These are phyloP conservation scores for Skeletonema tropicum DNA, from an alignment of 108 stramenopile species.

Conservation along the genomic window DNA sequence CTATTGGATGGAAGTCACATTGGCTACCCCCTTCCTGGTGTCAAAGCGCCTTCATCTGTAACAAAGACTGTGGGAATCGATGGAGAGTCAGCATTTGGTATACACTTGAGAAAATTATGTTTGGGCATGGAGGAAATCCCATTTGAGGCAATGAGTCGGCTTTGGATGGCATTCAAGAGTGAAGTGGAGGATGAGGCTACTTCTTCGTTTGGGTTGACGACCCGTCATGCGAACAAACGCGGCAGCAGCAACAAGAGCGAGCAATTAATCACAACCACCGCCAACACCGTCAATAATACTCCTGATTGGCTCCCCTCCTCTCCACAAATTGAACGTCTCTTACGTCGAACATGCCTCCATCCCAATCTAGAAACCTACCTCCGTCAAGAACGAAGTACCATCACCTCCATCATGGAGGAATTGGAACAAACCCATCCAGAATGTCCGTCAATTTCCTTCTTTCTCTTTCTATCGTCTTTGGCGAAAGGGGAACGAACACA, in stretches of 20 bases:
- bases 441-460: slow-evolving; percentile 81
- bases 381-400: slow-evolving; percentile 9
- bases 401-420: slow-evolving; percentile 4
- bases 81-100: slow-evolving; percentile 65
- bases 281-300: not conserved
- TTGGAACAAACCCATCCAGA: slow-evolving; percentile 68
- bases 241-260: not conserved
- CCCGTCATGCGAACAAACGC: not conserved
- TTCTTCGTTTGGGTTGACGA: not conserved
- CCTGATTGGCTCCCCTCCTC: slow-evolving; percentile 37
- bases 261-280: not conserved
- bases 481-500: slow-evolving; percentile 72
- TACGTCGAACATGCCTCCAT: slow-evolving; percentile 30
- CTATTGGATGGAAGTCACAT: slow-evolving; percentile 23
- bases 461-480: slow-evolving; percentile 81
- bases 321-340: slow-evolving; percentile 40
- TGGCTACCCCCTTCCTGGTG: not conserved
- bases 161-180: slow-evolving; percentile 59
- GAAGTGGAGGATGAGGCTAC: slow-evolving; percentile 30
- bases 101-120: slow-evolving; percentile 73
- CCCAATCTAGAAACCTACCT: slow-evolving; percentile 18
- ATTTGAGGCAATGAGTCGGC: slow-evolving; percentile 65
- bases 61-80: slow-evolving; percentile 18
- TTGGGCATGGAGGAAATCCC: slow-evolving; percentile 82
- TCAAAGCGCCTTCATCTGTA: not conserved